Conservation (phyloP, 2,329 filamentous ascomycete species). For the Talaromyces pinophilus region DNA sequence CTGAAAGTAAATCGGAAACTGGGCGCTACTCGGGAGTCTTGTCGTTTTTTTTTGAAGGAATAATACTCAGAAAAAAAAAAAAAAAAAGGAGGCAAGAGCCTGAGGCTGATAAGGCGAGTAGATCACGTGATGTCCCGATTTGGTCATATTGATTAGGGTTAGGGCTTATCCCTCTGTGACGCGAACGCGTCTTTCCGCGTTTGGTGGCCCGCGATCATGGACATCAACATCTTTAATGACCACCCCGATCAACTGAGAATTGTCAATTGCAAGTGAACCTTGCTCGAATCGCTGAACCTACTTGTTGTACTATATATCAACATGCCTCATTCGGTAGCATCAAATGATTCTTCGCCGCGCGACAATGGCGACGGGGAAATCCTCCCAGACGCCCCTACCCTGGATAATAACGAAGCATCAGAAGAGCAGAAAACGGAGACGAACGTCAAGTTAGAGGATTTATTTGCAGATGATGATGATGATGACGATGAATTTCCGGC, state of each 20-base stretch:
- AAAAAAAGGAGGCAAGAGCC: background rate
- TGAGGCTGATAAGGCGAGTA: background rate
- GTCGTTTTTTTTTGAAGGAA: background rate
- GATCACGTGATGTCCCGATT: slow-evolving; percentile 9
- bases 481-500: slow-evolving; percentile 56
- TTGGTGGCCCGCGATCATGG: slow-evolving; percentile 15
- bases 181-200: slow-evolving; percentile 18
- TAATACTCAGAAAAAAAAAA: too few relatives aligned
- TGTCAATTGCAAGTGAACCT: background rate
- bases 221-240: slow-evolving; percentile 4
- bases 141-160: slow-evolving; percentile 20
- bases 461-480: slow-evolving; percentile 59
- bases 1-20: background rate
- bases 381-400: slow-evolving; percentile 44
- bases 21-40: background rate
- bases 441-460: slow-evolving; percentile 55
- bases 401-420: slow-evolving; percentile 22
- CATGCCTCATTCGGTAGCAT: slow-evolving; percentile 45
- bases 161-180: slow-evolving; percentile 15
- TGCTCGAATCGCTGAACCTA: background rate
- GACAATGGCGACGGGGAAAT: slow-evolving; percentile 41
- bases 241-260: background rate
- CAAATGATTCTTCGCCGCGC: slow-evolving; percentile 43
- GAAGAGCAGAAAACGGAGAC: slow-evolving; percentile 26
- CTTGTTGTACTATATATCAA: background rate